Base-by-base conservation (phyloP, 2,329 filamentous ascomycete species). In the Coniosporium tulheliwenetii region DNA sequence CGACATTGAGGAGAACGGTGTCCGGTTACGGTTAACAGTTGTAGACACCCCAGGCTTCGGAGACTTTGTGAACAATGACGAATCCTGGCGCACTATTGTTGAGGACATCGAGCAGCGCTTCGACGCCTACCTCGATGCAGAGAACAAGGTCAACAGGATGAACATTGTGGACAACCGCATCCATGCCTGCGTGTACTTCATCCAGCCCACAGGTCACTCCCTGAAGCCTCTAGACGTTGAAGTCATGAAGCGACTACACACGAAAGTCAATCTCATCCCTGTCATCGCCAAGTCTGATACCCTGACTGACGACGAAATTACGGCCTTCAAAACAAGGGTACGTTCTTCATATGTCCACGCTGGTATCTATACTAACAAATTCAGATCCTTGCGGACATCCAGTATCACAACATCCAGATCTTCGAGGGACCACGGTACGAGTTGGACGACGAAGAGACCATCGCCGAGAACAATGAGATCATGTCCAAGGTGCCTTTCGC, bases 121-220 rank as follows among this genome's bases (percentile, higher is more conserved):
- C 59, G 91, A 98, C 65, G 87, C 91, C 41, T 98, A 96, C 65
- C 75, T 98, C 44, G 91, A 98, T 66, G 89, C 91, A 37, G 91
- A 98, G 76, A 98, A 98, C 79, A 98, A 96, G 77, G 86, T 98
- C 63, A 98, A 98, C 74, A 85, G 91, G 56, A 94, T 95, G 80
- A 98, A 98, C 75, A 96, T 96, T 63, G 82, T 98, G 47, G 91
- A 98, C 70, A 98, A 96, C 75, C 84, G 91, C 55, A 93, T 98
- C 48, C 91, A 98, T 57, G 91, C 91, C 42, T 96, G 93, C 57
- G 91, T 98, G 47, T 98, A 95, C 77, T 98, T 98, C 72, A 95
- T 98, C 56, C 89, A 98, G 70, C 91, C 91, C 50, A 98, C 91
- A 30, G 91, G 91, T 46, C 91, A 98, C 73, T 93, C 91, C 30